phyloP scores from a whole-genome alignment of 192 early-diverging fungal genomes.

The Mycoemilia scoparia region DNA sequence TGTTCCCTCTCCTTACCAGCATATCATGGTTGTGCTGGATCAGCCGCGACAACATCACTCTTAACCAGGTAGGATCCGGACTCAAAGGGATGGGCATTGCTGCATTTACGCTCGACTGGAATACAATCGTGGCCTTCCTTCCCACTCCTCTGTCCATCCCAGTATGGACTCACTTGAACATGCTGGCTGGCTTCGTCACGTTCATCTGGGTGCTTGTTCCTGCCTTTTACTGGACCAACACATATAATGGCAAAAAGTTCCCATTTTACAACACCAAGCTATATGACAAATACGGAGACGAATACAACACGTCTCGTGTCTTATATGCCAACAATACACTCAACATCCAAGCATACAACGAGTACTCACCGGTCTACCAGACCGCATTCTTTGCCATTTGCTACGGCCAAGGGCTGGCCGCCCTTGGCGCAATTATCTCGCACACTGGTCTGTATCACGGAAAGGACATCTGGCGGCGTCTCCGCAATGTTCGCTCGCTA shows the following conservation, averaged over 20 bases:
- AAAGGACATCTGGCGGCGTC: constrained; percentile 29
- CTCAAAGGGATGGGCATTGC: constrained; percentile 28
- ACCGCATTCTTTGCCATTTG: constrained; percentile 33
- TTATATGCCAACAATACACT: constrained; percentile 14
- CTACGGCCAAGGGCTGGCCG: constrained; percentile 36
- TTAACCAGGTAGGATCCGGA: constrained; percentile 21
- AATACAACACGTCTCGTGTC: constrained; percentile 27
- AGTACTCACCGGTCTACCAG: constrained; percentile 34
- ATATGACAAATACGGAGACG: constrained; percentile 26
- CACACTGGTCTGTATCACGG: constrained; percentile 35
- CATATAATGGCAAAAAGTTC: constrained; percentile 24
- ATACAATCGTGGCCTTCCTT: constrained; percentile 19
- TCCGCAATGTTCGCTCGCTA: constrained; percentile 26
- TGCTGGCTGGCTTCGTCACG: constrained; percentile 32
- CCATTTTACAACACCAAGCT: constrained; percentile 33
- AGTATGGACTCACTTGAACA: constrained; percentile 34
- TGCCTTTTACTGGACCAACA: constrained; percentile 32
- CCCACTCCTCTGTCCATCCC: constrained; percentile 33
- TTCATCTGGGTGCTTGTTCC: constrained; percentile 41
- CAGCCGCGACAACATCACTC: constrained; percentile 11
- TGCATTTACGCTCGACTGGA: constrained; percentile 29
- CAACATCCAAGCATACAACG: constrained; percentile 25
- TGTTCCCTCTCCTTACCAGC: constrained; percentile 29
- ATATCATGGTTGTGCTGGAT: constrained; percentile 37
- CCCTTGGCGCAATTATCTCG: constrained; percentile 34